Base-by-base conservation (phyloP, 208 protist genomes). In the Trypanosoma caninum region DNA sequence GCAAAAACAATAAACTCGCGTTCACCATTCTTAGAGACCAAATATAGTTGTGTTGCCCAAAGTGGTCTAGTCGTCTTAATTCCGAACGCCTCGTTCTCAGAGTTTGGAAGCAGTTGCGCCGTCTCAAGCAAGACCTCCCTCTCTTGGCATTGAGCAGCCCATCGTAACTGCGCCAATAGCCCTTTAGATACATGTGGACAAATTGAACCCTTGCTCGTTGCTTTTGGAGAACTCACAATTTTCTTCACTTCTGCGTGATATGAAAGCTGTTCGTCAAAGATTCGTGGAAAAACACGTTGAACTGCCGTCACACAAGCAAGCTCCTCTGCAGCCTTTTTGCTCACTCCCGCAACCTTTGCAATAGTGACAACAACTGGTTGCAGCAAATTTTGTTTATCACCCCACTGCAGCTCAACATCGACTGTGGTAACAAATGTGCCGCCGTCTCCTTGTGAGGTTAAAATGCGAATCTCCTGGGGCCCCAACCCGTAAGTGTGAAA, bases 191-290 rank as follows among this genome's bases (percentile, higher is more conserved):
- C 42, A 34, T 74, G 67, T 13, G 76, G 81, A 1, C 65, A 61
- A 45, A 82, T 63, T 31, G 57, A 69, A 35, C 30, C 61, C 11
- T 59, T 41, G 2, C 41, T 44, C 5, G 55, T 72, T 11, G 64
- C 76, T 23, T 74, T 81, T 46, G 40, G 40, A 42, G 57, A 63
- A 22, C 42, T 51, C 25, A 87, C 60, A 20, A 89, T 70, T 27
- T 66, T 56, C 27, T 60, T 58, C 1, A 90, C 52, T 25, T 88
- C 74, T 8, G 72, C 33, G 64, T 93, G 80, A 55, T 74, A 78
- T 22, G 65, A 66, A 22, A 93, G 64, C 25, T 93, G 83, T 27
- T 85, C 65, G 31, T 73, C 71, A 50, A 76, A 93, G 10, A 89
- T 42, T 10, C 72, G 61, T 3, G 79, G 70, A 54, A 93, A 93